These are phyloP conservation scores for Linanthus parryae DNA, from an alignment of 148 eudicot species.

Conservation along the genomic window DNA sequence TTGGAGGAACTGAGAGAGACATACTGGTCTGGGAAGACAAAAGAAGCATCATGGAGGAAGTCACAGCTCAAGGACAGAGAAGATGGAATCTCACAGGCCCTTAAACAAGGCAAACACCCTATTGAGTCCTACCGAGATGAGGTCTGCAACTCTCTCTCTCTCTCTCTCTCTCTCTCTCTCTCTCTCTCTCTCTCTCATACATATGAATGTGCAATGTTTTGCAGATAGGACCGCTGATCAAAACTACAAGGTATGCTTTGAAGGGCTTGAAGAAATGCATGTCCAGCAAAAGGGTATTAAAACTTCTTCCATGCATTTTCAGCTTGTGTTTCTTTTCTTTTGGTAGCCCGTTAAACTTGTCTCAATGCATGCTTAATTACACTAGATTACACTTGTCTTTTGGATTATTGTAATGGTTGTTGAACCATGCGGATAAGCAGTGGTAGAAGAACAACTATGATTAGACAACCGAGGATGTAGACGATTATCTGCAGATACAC, in stretches of 20 bases:
- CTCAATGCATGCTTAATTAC: too few relatives aligned
- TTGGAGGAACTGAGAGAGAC: slow-evolving; percentile 44
- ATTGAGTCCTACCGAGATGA: slow-evolving; percentile 64
- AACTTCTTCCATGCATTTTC: too few relatives aligned
- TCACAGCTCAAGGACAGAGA: slow-evolving; percentile 52
- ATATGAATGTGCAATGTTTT: too few relatives aligned
- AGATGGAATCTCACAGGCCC: slow-evolving; percentile 38
- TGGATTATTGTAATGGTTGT: too few relatives aligned
- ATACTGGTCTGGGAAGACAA: slow-evolving; percentile 52
- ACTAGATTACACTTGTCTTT: too few relatives aligned
- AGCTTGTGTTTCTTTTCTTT: too few relatives aligned
- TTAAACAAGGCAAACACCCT: slow-evolving; percentile 54
- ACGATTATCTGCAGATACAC: too few relatives aligned
- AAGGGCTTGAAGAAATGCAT: slow-evolving; percentile 55
- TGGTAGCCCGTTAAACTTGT: too few relatives aligned
- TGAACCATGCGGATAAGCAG: too few relatives aligned
- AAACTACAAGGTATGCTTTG: slow-evolving; percentile 62
- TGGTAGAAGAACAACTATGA: too few relatives aligned
- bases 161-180: not conserved
- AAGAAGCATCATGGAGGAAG: slow-evolving; percentile 52
- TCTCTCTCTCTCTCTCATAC: not conserved
- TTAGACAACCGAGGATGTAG: too few relatives aligned
- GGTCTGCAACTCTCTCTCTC: slow-evolving; percentile 18
- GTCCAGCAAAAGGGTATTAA: slow-evolving; percentile 74
- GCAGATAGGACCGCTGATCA: slow-evolving; percentile 57